Evolutionary conservation across 495 filamentous ascomycete genomes (phyloP), one percentile per base, ranked within the genome.

Genomic region (Penicillium pancosmium): DNA sequence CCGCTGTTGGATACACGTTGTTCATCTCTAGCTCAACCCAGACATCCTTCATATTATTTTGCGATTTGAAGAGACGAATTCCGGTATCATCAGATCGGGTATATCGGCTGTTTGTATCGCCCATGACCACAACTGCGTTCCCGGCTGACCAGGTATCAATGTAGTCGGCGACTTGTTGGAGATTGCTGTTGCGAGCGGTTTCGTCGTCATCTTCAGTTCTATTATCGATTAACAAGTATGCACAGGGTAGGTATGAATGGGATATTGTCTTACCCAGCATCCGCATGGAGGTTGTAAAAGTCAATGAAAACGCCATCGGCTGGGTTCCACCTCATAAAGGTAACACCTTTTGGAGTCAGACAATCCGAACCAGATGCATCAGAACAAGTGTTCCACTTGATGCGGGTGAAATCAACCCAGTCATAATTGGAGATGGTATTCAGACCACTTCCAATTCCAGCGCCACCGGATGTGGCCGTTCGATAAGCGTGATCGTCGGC

Each of bases 291-390:
- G 62, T 88, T 87, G 66, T 87, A 87, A 4, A 81, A 72, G 60
- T 87, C 84, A 21, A 83, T 67, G 55, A 82, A 86, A 12, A 81
- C 73, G 12, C 74, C 78, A 0, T 73, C 73, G 8, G 73, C 73
- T 27, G 83, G 48, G 27, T 72, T 61, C 35, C 77, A 66, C 8
- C 83, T 78, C 84, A 86, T 86, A 50, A 82, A 82, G 0, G 84
- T 84, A 62, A 84, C 86, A 4, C 85, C 86, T 66, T 89, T 89
- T 12, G 85, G 85, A 9, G 84, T 87, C 40, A 87, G 65, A 62
- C 86, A 89, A 61, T 89, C 85, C 4, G 60, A 50, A 0, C 74
- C 78, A 4, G 78, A 81, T 1, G 74, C 77, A 66, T 82, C 69
- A 35, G 78, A 81, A 69, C 85, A 89, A 0, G 60, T 75, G 16